Evolutionary conservation across 2,329 filamentous ascomycete genomes (phyloP).

Genomic region (Claviceps quebecensis): DNA sequence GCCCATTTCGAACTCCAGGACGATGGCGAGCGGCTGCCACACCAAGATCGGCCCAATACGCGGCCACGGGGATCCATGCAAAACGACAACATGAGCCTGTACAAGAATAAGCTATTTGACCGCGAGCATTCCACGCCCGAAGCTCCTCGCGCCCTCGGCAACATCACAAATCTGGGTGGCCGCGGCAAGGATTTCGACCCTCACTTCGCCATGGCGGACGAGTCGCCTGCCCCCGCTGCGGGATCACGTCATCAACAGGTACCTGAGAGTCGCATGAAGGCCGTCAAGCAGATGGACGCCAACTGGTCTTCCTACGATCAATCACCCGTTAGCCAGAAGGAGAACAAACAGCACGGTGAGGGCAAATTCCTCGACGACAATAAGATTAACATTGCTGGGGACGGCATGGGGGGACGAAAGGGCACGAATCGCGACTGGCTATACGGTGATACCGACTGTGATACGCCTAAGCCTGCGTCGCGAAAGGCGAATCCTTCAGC

Average conservation of each 20-base stretch:
- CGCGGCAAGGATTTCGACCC: constrained; percentile 63
- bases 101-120: constrained; percentile 62
- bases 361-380: constrained; percentile 30
- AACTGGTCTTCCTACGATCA: constrained; percentile 43
- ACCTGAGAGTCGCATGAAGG: constrained; percentile 50
- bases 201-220: constrained; percentile 65
- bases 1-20: constrained; percentile 76
- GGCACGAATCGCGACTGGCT: constrained; percentile 43
- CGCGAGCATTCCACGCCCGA: constrained; percentile 34
- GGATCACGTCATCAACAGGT: constrained; percentile 28
- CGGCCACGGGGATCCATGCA: constrained; percentile 39
- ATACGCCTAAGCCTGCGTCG: constrained; percentile 19
- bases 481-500: constrained; percentile 19
- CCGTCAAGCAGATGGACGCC: constrained; percentile 58
- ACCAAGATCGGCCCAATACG: constrained; percentile 29
- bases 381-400: constrained; percentile 35
- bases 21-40: constrained; percentile 46
- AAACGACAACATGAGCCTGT: constrained; percentile 55
- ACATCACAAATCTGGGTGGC: constrained; percentile 59
- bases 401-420: constrained; percentile 52
- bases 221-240: constrained; percentile 35
- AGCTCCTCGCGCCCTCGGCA: constrained; percentile 37
- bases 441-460: constrained; percentile 37
- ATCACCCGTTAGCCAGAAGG: constrained; percentile 38
- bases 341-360: constrained; percentile 35